Conservation (phyloP, 2,329 filamentous ascomycete species). For the Nannizziopsis barbatae region DNA sequence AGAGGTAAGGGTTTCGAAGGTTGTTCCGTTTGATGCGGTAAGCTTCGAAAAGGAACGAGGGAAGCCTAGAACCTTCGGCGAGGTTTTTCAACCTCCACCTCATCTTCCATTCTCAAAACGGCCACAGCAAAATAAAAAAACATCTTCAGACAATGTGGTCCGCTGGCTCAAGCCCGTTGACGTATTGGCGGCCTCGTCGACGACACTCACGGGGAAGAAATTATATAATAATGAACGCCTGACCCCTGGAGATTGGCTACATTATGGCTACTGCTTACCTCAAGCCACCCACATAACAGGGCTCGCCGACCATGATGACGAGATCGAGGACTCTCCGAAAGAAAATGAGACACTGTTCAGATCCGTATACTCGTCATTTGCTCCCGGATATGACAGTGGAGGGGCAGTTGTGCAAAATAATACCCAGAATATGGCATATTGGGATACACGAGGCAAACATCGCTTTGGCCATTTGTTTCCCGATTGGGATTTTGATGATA, state of each 20-base stretch:
- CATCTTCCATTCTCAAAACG: slow-evolving; percentile 31
- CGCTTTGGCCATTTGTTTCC: slow-evolving; percentile 30
- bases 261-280: slow-evolving; percentile 26
- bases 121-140: slow-evolving; percentile 28
- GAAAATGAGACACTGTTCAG: slow-evolving; percentile 22
- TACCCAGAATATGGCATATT: slow-evolving; percentile 37
- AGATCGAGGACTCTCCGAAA: slow-evolving; percentile 1
- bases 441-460: slow-evolving; percentile 32
- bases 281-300: neutral
- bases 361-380: slow-evolving; percentile 39
- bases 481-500: slow-evolving; percentile 15
- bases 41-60: slow-evolving; percentile 23
- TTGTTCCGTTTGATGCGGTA: slow-evolving; percentile 42
- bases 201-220: slow-evolving; percentile 28
- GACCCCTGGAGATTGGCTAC: slow-evolving; percentile 34
- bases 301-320: neutral
- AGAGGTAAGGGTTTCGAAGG: slow-evolving; percentile 59
- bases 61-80: slow-evolving; percentile 33
- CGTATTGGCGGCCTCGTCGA: slow-evolving; percentile 25
- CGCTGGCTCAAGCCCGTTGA: slow-evolving; percentile 36
- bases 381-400: slow-evolving; percentile 38
- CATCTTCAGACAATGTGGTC: slow-evolving; percentile 22
- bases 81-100: slow-evolving; percentile 34
- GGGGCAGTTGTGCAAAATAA: slow-evolving; percentile 34
- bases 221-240: slow-evolving; percentile 33